Base-by-base conservation (phyloP, 2,329 filamentous ascomycete species). In the Orbilia blumenaviensis region DNA sequence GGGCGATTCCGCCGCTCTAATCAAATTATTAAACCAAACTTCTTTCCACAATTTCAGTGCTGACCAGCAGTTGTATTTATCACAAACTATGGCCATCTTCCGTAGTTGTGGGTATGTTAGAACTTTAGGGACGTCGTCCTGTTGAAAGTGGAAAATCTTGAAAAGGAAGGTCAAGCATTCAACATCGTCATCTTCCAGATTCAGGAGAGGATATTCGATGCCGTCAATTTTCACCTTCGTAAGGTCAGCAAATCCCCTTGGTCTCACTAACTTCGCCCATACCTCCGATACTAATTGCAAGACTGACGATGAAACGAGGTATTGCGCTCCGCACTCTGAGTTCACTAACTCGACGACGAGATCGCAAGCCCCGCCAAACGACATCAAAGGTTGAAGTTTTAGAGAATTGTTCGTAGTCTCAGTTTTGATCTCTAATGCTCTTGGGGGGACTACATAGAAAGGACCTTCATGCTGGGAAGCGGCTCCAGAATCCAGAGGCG, bases 61-160 rank as follows among this genome's bases (percentile, higher is more conserved):
- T 21, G 41, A 34, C 41, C 41, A 46, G 29, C 60, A 63, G 27
- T 63, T 38, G 21, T 63, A 63, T 36, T 63, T 63, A 32, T 63
- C 60, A 36, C 60, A 63, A 21, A 66, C 38, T n/a, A 66, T 14
- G 23, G 44, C 44, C 44, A 66, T 66, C 7, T 27, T 36, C n/a
- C 42, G 61, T 50, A 66, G 14, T 32, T 66, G 61, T 3, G 29
- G 9, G 18, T 25, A 66, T 8, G 42, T 52, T 5, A 66, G 29
- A 41, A 16, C 8, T 25, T 18, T n/a, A 41, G 61, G 61, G 27
- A 38, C 42, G 2, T 66, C 14, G 18, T 21, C 9, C 5, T 14
- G 12, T n/a, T 52, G 44, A 14, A 52, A 54, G 29, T 66, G 61
- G 18, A 66, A 10, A 29, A 66, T 66, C 14, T 27, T 25, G 27